Evolutionary conservation across 2,329 filamentous ascomycete species (phyloP).

Genomic region (Aureobasidium lini): DNA sequence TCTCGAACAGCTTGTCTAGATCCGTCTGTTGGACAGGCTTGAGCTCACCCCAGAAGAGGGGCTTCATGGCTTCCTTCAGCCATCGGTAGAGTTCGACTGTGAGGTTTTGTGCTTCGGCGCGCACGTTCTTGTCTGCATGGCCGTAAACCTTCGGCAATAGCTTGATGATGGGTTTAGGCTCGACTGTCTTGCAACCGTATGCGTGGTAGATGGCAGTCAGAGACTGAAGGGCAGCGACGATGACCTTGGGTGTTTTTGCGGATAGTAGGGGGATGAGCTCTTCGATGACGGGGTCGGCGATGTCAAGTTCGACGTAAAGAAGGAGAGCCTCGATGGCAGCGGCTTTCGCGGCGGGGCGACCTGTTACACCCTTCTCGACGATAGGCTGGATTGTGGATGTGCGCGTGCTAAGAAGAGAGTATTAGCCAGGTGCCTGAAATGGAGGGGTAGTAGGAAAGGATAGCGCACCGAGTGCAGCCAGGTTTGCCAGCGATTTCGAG

Average conservation of each 20-base stretch:
- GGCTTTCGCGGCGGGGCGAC: constrained; percentile 79
- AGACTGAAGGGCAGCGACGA: constrained; percentile 66
- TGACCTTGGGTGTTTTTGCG: constrained; percentile 86
- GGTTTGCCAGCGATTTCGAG: constrained; percentile 82
- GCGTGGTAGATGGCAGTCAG: constrained; percentile 83
- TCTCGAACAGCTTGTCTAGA: constrained; percentile 88
- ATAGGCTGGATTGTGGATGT: constrained; percentile 67
- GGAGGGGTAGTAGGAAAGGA: not conserved
- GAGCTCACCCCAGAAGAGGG: constrained; percentile 91
- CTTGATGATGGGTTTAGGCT: constrained; percentile 88
- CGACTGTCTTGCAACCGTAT: constrained; percentile 88
- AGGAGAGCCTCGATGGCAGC: constrained; percentile 80
- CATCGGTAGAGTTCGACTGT: constrained; percentile 94
- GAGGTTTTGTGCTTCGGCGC: constrained; percentile 84
- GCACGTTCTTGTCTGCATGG: constrained; percentile 96
- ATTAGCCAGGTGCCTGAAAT: not conserved
- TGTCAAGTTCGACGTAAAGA: constrained; percentile 84
- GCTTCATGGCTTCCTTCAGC: constrained; percentile 96
- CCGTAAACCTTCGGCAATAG: constrained; percentile 82
- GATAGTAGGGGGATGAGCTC: constrained; percentile 76
- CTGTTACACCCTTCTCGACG: constrained; percentile 87
- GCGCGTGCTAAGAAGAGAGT: constrained; percentile 52
- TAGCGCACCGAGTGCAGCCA: constrained; percentile 57
- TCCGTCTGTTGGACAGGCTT: constrained; percentile 95
- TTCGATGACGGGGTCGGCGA: constrained; percentile 76